A percentile compares a stretch with the other conserved stretches of the same genome.
phyloP scores from a whole-genome alignment of 1,284 basidiomycete species.

The Cystobasidium pallidum region DNA sequence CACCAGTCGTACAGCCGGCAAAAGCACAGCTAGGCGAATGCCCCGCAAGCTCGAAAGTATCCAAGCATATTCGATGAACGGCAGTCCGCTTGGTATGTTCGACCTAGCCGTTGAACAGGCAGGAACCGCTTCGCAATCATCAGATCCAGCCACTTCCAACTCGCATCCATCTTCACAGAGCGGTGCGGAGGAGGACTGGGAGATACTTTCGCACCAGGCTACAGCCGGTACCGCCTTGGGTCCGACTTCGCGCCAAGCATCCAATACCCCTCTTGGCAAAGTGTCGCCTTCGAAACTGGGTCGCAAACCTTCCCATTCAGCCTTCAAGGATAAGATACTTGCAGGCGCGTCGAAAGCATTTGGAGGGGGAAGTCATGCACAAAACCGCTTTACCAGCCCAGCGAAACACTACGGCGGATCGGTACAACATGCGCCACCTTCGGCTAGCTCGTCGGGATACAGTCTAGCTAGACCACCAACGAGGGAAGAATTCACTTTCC shows the following conservation, averaged over 20 bases:
- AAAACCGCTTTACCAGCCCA: constrained; percentile 12
- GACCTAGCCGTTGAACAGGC: constrained; percentile 37
- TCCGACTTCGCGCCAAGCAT: not conserved
- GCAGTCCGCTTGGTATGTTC: constrained; percentile 32
- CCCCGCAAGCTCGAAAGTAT: constrained; percentile 37
- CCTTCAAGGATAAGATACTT: constrained; percentile 26
- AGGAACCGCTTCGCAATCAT: not conserved
- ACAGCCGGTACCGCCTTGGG: not conserved
- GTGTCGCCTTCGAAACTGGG: constrained; percentile 22
- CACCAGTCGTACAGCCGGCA: constrained; percentile 18
- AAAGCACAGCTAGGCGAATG: constrained; percentile 27
- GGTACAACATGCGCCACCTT: not conserved
- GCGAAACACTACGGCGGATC: not conserved
- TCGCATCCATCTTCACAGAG: constrained; percentile 17
- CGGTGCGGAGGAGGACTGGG: constrained; percentile 32
- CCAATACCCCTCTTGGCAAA: constrained; percentile 18
- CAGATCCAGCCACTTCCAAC: constrained; percentile 9
- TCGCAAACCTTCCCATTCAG: constrained; percentile 32
- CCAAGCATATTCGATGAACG: constrained; percentile 44
- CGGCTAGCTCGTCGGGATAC: not conserved
- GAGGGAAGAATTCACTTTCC: constrained; percentile 28
- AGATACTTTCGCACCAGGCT: constrained; percentile 4
- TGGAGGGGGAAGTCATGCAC: constrained; percentile 19
- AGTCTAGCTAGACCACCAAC: constrained; percentile 21
- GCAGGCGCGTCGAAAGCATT: constrained; percentile 24